Conservation (phyloP, 306 rosid species). For the Arachis hypogaea region DNA sequence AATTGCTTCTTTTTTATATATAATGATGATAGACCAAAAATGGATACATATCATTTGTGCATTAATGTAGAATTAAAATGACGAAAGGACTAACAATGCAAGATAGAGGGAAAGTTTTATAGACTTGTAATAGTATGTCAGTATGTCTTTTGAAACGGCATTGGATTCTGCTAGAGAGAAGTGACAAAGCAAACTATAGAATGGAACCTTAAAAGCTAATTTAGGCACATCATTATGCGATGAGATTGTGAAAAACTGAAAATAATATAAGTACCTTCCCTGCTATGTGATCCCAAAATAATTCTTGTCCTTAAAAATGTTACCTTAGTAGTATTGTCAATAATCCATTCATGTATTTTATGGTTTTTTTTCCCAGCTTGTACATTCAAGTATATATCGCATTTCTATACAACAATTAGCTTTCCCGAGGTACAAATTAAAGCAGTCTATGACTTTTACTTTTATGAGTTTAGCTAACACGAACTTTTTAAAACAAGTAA, state of each 20-base stretch:
- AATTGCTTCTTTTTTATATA: background rate
- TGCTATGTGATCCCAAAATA: constrained; percentile 4
- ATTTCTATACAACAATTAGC: background rate
- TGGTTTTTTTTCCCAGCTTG: background rate
- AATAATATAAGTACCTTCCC: background rate
- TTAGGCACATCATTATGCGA: background rate
- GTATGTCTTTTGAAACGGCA: constrained; percentile 2
- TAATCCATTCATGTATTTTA: background rate
- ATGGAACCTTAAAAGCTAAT: constrained; percentile 26
- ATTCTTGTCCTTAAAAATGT: constrained; percentile 2
- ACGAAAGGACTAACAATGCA: background rate
- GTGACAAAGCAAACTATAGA: constrained; percentile 25
- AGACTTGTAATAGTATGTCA: background rate
- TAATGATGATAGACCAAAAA: constrained; percentile 18
- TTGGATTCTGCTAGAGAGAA: constrained; percentile 26
- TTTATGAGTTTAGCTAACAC: no score
- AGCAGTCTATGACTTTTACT: no score
- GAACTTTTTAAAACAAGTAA: no score
- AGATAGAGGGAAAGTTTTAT: constrained; percentile 18
- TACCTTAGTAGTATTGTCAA: background rate
- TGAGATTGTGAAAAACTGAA: no score
- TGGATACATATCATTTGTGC: background rate
- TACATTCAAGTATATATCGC: background rate
- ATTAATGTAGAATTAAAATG: no score
- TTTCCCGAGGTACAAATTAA: background rate